phyloP scores from a whole-genome alignment of 2,329 filamentous ascomycete genomes.

The Claviceps pazoutovae region DNA sequence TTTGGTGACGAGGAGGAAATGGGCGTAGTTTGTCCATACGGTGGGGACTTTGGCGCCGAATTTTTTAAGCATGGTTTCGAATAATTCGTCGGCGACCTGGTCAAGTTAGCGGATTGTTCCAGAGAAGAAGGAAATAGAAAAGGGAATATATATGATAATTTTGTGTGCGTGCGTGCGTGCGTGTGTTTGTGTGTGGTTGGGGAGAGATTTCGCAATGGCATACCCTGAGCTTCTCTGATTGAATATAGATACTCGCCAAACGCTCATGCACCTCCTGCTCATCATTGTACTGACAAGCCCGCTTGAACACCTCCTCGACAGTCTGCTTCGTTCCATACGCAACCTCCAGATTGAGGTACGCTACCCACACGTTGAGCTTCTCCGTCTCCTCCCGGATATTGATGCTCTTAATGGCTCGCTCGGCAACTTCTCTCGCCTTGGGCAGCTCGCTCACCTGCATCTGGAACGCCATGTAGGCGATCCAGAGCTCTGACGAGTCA shows the following conservation, averaged over 20 bases:
- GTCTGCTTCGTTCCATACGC: conserved; percentile 74
- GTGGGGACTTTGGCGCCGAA: conserved; percentile 66
- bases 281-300: conserved; percentile 89
- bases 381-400: conserved; percentile 81
- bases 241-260: conserved; percentile 87
- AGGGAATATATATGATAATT: neutral
- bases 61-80: conserved; percentile 78
- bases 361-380: conserved; percentile 92
- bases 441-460: conserved; percentile 79
- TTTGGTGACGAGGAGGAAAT: conserved; percentile 70
- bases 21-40: conserved; percentile 90
- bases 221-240: conserved; percentile 74
- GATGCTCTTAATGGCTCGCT: conserved; percentile 83
- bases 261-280: conserved; percentile 79
- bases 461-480: conserved; percentile 98
- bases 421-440: conserved; percentile 77
- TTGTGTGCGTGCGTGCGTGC: neutral
- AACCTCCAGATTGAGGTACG: conserved; percentile 85
- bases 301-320: conserved; percentile 75
- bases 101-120: neutral
- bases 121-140: neutral
- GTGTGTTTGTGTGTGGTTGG: neutral
- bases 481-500: conserved; percentile 87
- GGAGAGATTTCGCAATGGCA: conserved; percentile 21
- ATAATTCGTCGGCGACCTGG: conserved; percentile 80